A percentile compares a stretch with the other conserved stretches of the same genome.
These are phyloP conservation scores for Tolypocladium amazonense DNA, from an alignment of 2,329 filamentous ascomycete species.

Conservation along the genomic window DNA sequence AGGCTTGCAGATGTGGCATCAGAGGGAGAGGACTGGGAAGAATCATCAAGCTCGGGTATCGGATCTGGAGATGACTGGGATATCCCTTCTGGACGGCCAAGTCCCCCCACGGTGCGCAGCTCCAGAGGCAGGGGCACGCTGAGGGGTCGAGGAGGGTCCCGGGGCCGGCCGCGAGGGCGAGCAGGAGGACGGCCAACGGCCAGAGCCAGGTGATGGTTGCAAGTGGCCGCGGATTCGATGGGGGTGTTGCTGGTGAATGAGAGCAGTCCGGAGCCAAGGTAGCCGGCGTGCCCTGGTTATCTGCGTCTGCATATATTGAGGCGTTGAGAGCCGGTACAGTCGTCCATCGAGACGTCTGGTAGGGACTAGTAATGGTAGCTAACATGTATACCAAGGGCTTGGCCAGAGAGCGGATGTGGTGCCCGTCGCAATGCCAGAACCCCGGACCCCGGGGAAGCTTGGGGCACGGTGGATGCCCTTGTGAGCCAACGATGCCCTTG, in stretches of 20 bases:
- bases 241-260: not conserved
- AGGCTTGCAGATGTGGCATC: constrained; percentile 6
- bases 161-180: not conserved
- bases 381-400: not conserved
- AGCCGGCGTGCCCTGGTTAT: not conserved
- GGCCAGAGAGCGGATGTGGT: not conserved
- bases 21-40: not conserved
- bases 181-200: not conserved
- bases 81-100: constrained; percentile 8
- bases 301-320: not conserved
- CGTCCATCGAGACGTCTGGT: not conserved
- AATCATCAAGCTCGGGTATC: not conserved
- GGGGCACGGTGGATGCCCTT: not conserved
- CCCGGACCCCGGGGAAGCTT: not conserved
- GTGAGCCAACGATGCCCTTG: not conserved
- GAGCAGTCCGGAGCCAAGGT: not conserved
- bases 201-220: not conserved
- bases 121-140: constrained; percentile 3
- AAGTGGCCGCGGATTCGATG: not conserved
- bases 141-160: constrained; percentile 9
- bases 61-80: constrained; percentile 9
- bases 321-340: not conserved
- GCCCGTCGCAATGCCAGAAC: not conserved
- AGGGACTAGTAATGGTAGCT: not conserved
- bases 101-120: not conserved